These are phyloP conservation scores for Aphanomyces stellatus DNA, from an alignment of 352 stramenopile species.

Conservation along the genomic window DNA sequence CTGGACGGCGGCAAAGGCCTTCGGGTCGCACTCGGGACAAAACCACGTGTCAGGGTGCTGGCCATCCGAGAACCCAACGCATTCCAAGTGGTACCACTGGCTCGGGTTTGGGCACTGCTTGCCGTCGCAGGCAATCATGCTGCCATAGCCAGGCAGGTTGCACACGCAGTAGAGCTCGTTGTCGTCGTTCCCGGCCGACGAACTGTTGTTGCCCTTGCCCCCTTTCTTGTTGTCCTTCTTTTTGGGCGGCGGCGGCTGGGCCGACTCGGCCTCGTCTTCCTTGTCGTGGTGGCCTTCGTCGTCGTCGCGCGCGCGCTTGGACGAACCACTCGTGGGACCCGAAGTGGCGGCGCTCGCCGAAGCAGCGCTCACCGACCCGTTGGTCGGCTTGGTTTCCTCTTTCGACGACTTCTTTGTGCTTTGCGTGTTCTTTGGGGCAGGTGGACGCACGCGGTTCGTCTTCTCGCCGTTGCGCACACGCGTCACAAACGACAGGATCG, in stretches of 20 bases:
- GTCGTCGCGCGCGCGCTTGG: conserved; percentile 17
- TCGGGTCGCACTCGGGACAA: conserved; percentile 77
- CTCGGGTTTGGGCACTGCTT: conserved; percentile 82
- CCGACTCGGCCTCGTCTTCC: neutral
- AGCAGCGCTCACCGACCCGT: too few relatives aligned
- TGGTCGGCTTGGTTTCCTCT: conserved; percentile 61
- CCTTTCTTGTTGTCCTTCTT: conserved; percentile 7
- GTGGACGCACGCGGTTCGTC: conserved; percentile 36
- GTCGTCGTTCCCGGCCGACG: conserved; percentile 60
- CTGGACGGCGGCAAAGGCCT: conserved; percentile 63
- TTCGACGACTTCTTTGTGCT: conserved; percentile 37
- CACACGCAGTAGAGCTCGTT: conserved; percentile 86
- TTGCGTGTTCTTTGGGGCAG: conserved; percentile 47
- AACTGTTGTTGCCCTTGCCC: neutral
- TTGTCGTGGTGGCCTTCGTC: neutral
- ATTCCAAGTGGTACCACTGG: conserved; percentile 85
- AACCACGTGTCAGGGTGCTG: conserved; percentile 80
- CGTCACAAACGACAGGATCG: conserved; percentile 78
- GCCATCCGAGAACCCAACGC: conserved; percentile 69
- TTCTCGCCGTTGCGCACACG: conserved; percentile 71
- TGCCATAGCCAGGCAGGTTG: conserved; percentile 77
- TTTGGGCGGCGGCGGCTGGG: neutral
- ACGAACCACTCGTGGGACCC: conserved; percentile 21
- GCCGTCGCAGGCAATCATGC: conserved; percentile 85
- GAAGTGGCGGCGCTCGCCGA: conserved; percentile 31